Evolutionary conservation across 495 filamentous ascomycete species (phyloP).

Genomic region (Aspergillus indologenus): DNA sequence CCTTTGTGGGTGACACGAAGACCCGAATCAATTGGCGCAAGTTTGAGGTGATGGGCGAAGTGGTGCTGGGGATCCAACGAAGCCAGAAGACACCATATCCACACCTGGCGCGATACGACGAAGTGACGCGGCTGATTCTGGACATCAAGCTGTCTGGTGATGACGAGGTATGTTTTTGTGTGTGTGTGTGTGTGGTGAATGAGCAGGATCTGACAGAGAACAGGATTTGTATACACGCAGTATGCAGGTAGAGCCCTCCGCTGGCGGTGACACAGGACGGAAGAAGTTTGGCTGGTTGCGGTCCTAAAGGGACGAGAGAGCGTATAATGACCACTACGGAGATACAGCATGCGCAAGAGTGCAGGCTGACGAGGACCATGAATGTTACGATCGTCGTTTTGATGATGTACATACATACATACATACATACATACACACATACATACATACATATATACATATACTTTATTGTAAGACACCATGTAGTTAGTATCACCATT

Average conservation of each 20-base stretch:
- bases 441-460: conserved; percentile 11
- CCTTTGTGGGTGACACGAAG: conserved; percentile 70
- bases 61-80: conserved; percentile 82
- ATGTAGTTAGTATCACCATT: neutral
- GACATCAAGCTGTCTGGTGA: conserved; percentile 56
- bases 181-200: neutral
- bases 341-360: conserved; percentile 4
- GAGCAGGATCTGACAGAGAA: conserved; percentile 15
- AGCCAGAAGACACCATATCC: conserved; percentile 85
- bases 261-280: conserved; percentile 36
- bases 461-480: conserved; percentile 4
- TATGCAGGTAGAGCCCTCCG: conserved; percentile 44
- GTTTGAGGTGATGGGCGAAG: conserved; percentile 93
- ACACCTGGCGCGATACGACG: conserved; percentile 62
- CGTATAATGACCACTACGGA: conserved; percentile 5
- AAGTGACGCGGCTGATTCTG: conserved; percentile 66
- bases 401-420: conserved; percentile 27
- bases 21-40: conserved; percentile 96
- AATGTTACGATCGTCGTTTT: conserved; percentile 20
- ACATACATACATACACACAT: conserved; percentile 17
- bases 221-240: conserved; percentile 48
- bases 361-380: conserved; percentile 10
- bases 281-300: conserved; percentile 48
- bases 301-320: conserved; percentile 17
- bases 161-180: conserved; percentile 43